phyloP scores from a whole-genome alignment of 1,284 basidiomycete genomes.

The Ustilago nuda region DNA sequence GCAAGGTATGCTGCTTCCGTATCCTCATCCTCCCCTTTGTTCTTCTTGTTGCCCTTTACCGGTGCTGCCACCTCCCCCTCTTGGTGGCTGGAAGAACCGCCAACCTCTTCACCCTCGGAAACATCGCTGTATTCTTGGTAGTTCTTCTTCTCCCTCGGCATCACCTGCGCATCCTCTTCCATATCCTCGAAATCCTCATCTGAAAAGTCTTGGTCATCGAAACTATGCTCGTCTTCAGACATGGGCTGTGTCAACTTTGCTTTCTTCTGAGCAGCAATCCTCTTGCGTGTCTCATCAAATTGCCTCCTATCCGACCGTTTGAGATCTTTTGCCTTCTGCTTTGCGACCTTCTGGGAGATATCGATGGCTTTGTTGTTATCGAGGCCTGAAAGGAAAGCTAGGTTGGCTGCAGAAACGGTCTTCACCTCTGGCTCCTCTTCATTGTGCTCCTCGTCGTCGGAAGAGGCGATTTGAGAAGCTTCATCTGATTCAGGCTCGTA shows the following conservation, averaged over 20 bases:
- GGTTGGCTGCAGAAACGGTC: constrained; percentile 42
- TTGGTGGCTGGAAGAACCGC: constrained; percentile 17
- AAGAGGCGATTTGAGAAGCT: constrained; percentile 38
- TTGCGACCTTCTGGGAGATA: constrained; percentile 41
- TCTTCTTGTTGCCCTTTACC: constrained; percentile 14
- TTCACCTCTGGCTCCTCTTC: constrained; percentile 16
- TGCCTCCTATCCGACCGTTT: constrained; percentile 28
- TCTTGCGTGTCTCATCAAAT: constrained; percentile 33
- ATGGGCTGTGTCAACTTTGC: constrained; percentile 79
- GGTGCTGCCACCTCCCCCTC: constrained; percentile 6
- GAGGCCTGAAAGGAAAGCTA: constrained; percentile 31
- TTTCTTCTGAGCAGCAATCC: constrained; percentile 62
- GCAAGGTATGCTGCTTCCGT: constrained; percentile 55
- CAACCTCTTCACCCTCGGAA: constrained; percentile 47
- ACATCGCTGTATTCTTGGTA: constrained; percentile 49
- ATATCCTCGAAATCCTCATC: constrained; percentile 12
- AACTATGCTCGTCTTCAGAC: constrained; percentile 68
- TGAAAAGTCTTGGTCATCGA: constrained; percentile 73
- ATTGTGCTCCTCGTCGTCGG: constrained; percentile 7
- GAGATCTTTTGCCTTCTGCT: constrained; percentile 37
- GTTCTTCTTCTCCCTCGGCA: constrained; percentile 32
- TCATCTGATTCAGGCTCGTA: constrained; percentile 42
- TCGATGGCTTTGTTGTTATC: constrained; percentile 36
- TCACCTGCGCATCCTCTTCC: constrained; percentile 10
- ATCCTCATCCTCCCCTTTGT: constrained; percentile 31